Conservation (phyloP, 1,284 basidiomycete species). For the Serendipita sp. region DNA sequence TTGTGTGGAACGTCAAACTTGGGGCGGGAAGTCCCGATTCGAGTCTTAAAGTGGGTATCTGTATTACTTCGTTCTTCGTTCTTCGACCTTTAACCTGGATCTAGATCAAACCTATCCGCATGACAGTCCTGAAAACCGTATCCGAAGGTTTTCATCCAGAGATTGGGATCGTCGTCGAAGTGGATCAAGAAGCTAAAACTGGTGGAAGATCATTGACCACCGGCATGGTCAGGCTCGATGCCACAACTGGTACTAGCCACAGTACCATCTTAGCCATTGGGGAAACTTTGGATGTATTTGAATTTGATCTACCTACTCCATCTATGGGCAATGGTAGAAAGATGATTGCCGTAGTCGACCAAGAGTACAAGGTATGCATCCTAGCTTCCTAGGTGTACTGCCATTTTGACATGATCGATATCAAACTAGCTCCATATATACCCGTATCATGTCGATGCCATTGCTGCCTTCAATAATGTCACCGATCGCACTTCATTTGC, state of each 20-base stretch:
- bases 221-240: background rate
- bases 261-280: conserved; percentile 31
- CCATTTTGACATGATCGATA: background rate
- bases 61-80: conserved; percentile 25
- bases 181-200: background rate
- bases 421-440: conserved; percentile 41
- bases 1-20: conserved; percentile 54
- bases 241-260: background rate
- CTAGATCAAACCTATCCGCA: conserved; percentile 38
- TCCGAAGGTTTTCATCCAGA: conserved; percentile 22
- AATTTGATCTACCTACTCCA: conserved; percentile 34
- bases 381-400: conserved; percentile 10
- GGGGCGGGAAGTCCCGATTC: background rate
- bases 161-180: conserved; percentile 8
- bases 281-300: conserved; percentile 35
- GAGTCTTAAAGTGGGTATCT: background rate
- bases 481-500: conserved; percentile 39
- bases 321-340: conserved; percentile 20
- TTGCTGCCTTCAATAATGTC: conserved; percentile 28
- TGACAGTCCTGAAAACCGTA: conserved; percentile 39
- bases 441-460: conserved; percentile 37
- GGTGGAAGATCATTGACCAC: background rate
- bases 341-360: conserved; percentile 48
- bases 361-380: conserved; percentile 31
- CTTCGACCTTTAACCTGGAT: conserved; percentile 45